These are phyloP conservation scores for Chimonanthus salicifolius DNA, from an alignment of 164 flowering plant genomes.

Conservation along the genomic window DNA sequence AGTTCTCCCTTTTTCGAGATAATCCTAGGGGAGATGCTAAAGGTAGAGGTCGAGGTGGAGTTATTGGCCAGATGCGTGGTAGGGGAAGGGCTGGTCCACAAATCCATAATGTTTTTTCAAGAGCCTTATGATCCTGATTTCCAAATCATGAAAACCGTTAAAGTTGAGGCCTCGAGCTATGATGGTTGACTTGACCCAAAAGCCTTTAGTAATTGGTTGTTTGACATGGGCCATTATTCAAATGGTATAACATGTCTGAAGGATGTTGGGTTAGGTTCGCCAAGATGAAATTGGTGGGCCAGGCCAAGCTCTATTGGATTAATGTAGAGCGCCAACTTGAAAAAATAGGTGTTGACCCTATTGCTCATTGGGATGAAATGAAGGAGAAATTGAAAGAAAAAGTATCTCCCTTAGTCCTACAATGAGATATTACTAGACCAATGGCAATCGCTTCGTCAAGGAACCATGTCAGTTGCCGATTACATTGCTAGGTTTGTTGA, in stretches of 20 bases:
- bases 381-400: background rate
- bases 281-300: background rate
- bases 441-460: background rate
- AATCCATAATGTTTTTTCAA: too few species aligned
- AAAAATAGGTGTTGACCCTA: background rate
- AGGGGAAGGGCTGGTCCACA: too few species aligned
- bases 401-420: background rate
- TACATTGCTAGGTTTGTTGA: background rate
- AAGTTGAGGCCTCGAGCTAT: too few species aligned
- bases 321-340: background rate
- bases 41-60: too few species aligned
- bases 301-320: background rate
- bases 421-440: background rate
- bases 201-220: too few species aligned
- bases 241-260: background rate
- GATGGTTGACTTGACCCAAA: too few species aligned
- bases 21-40: too few species aligned
- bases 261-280: background rate
- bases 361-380: background rate
- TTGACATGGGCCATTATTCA: background rate
- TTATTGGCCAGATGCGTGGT: too few species aligned
- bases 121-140: too few species aligned
- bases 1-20: too few species aligned
- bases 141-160: too few species aligned
- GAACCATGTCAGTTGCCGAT: background rate